These are phyloP conservation scores for Ustilago sp. DNA, from an alignment of 1,284 basidiomycete species.

Conservation along the genomic window DNA sequence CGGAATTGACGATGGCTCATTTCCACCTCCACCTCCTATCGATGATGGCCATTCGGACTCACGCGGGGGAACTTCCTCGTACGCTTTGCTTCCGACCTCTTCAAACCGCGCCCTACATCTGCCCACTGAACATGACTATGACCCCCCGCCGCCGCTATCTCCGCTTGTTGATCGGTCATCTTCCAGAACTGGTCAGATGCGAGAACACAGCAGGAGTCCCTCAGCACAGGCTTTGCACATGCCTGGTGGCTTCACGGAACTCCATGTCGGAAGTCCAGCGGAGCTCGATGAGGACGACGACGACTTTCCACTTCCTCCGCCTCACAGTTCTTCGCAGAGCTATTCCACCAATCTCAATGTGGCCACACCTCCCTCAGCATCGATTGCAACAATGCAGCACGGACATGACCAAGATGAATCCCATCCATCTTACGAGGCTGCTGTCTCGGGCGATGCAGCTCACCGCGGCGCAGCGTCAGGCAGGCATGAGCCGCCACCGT, in stretches of 20 bases:
- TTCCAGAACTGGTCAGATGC: not conserved
- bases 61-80: not conserved
- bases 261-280: not conserved
- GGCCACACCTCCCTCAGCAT: not conserved
- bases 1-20: constrained; percentile 1
- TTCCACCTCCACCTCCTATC: constrained; percentile 38
- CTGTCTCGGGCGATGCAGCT: constrained; percentile 14
- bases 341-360: constrained; percentile 12
- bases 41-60: constrained; percentile 6
- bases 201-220: not conserved
- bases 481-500: constrained; percentile 38
- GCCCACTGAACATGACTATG: constrained; percentile 3
- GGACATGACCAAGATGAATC: constrained; percentile 6
- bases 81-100: constrained; percentile 1
- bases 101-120: not conserved
- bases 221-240: not conserved
- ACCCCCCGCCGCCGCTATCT: constrained; percentile 33
- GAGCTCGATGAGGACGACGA: not conserved
- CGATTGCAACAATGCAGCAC: constrained; percentile 1
- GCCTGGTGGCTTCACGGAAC: not conserved
- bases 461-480: not conserved
- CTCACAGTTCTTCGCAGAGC: not conserved
- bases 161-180: constrained; percentile 18
- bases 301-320: constrained; percentile 1
- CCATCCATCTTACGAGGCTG: constrained; percentile 40